Conservation (phyloP, 2,329 filamentous ascomycete genomes). For the Dothideomycetidae sp. region DNA sequence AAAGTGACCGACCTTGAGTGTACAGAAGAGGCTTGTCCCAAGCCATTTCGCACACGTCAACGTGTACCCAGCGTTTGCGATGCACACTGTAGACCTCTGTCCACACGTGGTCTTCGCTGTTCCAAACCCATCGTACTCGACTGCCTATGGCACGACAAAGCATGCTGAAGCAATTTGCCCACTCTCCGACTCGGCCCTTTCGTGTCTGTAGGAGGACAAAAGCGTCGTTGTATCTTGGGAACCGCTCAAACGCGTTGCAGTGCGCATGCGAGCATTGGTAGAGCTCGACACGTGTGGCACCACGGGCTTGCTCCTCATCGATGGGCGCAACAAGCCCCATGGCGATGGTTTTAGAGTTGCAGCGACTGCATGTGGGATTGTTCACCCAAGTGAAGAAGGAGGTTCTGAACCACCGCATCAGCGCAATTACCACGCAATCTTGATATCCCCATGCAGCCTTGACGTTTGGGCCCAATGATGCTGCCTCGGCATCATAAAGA, state of each 20-base stretch:
- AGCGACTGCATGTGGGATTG: slow-evolving; percentile 75
- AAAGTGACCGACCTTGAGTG: slow-evolving; percentile 50
- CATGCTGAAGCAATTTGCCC: slow-evolving; percentile 99
- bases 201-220: slow-evolving; percentile 82
- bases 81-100: slow-evolving; percentile 94
- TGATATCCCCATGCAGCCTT: slow-evolving; percentile 93
- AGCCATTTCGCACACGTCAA: slow-evolving; percentile 84
- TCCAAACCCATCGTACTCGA: slow-evolving; percentile 95
- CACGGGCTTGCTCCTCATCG: slow-evolving; percentile 77
- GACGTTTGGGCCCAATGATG: slow-evolving; percentile 62
- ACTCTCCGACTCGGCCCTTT: slow-evolving; percentile 79
- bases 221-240: slow-evolving; percentile 87
- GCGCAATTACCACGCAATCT: slow-evolving; percentile 81
- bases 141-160: slow-evolving; percentile 84
- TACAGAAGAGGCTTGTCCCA: slow-evolving; percentile 93
- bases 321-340: slow-evolving; percentile 73
- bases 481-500: slow-evolving; percentile 72
- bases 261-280: slow-evolving; percentile 68
- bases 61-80: slow-evolving; percentile 88
- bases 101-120: slow-evolving; percentile 94
- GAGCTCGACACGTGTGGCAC: slow-evolving; percentile 74
- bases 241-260: slow-evolving; percentile 72
- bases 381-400: slow-evolving; percentile 96
- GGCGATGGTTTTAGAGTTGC: slow-evolving; percentile 67
- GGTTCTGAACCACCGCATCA: slow-evolving; percentile 91